Base-by-base conservation (phyloP, 495 filamentous ascomycete genomes). In the Penicillium herquei region DNA sequence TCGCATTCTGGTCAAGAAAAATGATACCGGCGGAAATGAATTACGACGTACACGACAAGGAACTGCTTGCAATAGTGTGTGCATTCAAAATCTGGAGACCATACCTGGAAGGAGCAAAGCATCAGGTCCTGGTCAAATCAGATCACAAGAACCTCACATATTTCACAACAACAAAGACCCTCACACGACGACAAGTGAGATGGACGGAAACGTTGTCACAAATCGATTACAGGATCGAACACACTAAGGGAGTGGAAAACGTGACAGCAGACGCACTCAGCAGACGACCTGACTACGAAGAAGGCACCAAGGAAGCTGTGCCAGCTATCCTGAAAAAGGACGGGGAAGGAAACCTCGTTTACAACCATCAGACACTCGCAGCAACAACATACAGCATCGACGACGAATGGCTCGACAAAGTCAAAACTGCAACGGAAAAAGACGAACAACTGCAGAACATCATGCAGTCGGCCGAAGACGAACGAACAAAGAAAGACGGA, bases 31-130 rank as follows among this genome's bases (percentile, higher is more conserved):
- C 61, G 1, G 64, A 76, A 49, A 16, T 32, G 0, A 74, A 75
- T 40, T 75, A 74, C 43, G 17, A 64, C 16, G 70, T 72, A 13
- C 49, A 72, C 18, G 48, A 74, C 37, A 66, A 70, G 40, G 64
- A 67, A 45, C 37, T 71, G 3, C 39, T 73, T 8, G 59, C 52
- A 6, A 66, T 68, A 11, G 67, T 71, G 3, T 40, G 35, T 48
- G 49, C 47, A 30, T 65, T 74, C n/a, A 42, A 71, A 18, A 21
- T 59, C 32, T 76, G 55, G 62, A 51, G 67, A 46, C 51, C 47
- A 11, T 55, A 71, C 12, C 43, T 75, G 0, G 42, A 63, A 48
- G 54, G 45, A 47, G 46, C 32, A n/a, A 39, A 49, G 2, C 17
- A 67, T 12, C 9, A 30, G 21, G 18, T 64, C 7, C 51, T 53